A percentile compares a stretch with the other conserved stretches of the same genome.
Evolutionary conservation across 306 rosid species (phyloP).

Genomic region (Mimosa pudica): DNA sequence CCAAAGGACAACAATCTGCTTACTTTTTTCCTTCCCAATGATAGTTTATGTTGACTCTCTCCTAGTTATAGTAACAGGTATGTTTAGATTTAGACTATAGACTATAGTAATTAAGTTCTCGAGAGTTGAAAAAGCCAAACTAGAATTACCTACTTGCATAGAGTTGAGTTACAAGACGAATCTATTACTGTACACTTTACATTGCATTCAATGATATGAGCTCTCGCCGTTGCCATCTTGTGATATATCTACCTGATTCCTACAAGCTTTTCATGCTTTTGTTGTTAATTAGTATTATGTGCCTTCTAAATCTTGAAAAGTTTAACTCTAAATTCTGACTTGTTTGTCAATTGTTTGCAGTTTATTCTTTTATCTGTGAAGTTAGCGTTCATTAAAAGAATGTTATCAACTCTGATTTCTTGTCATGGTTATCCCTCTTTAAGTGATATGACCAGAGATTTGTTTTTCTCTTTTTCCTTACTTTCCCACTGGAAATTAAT

Average conservation of each 20-base stretch:
- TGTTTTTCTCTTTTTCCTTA: slow-evolving; percentile 14
- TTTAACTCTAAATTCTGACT: slow-evolving; percentile 3
- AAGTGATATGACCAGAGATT: slow-evolving; percentile 15
- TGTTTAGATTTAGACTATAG: no score
- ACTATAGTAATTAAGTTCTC: background rate
- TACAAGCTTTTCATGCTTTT: slow-evolving; percentile 15
- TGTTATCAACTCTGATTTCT: slow-evolving; percentile 19
- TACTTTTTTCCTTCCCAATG: background rate
- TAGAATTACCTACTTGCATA: background rate
- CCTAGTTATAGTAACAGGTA: background rate
- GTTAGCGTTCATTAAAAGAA: background rate
- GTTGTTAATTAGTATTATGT: slow-evolving; percentile 5
- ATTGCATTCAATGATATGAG: background rate
- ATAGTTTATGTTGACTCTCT: background rate
- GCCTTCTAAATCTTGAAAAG: slow-evolving; percentile 26
- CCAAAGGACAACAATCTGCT: background rate
- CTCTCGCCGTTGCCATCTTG: background rate
- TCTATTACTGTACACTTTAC: background rate
- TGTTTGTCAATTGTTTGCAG: slow-evolving; percentile 5
- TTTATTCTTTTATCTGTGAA: slow-evolving; percentile 14
- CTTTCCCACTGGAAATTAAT: slow-evolving; percentile 17
- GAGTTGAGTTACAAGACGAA: background rate
- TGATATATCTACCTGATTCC: background rate
- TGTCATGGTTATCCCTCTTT: slow-evolving; percentile 2
- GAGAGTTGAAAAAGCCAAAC: background rate